Conservation (phyloP, 352 stramenopile genomes). For the Phytophthora macrochlamydospora region DNA sequence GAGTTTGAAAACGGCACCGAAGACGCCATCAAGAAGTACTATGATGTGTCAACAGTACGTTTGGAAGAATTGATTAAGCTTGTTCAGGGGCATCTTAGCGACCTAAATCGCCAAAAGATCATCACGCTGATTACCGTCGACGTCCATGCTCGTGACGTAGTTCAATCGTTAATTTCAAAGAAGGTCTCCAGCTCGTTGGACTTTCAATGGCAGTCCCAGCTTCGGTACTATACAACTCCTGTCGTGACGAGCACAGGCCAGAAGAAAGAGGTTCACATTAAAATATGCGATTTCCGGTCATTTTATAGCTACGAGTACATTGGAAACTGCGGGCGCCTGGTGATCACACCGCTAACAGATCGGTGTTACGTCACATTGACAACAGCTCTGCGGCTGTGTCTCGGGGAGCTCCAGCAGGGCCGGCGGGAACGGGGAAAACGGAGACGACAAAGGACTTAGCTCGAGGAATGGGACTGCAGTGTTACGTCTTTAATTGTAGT, state of each 20-base stretch:
- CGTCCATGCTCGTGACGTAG: constrained; percentile 94
- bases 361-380: constrained; percentile 97
- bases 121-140: constrained; percentile 96
- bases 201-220: constrained; percentile 89
- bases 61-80: constrained; percentile 94
- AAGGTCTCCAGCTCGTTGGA: constrained; percentile 86
- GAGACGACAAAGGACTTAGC: constrained; percentile 89
- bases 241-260: too few species aligned
- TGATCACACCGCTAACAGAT: constrained; percentile 96
- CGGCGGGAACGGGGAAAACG: constrained; percentile 91
- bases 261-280: too few species aligned
- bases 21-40: constrained; percentile 85
- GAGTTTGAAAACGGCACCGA: constrained; percentile 90
- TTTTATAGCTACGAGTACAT: too few species aligned
- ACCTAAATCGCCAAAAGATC: constrained; percentile 92
- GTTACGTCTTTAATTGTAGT: constrained; percentile 91
- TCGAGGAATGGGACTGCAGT: constrained; percentile 83
- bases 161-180: constrained; percentile 87
- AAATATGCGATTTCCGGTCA: too few species aligned
- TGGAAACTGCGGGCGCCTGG: too few species aligned
- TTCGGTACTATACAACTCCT: constrained; percentile 24
- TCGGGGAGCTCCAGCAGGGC: constrained; percentile 94
- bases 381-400: constrained; percentile 95
- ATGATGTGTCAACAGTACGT: constrained; percentile 78
- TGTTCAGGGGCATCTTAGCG: constrained; percentile 89